phyloP scores from a whole-genome alignment of 148 eudicot species.

The Rhododendron mucronatum region DNA sequence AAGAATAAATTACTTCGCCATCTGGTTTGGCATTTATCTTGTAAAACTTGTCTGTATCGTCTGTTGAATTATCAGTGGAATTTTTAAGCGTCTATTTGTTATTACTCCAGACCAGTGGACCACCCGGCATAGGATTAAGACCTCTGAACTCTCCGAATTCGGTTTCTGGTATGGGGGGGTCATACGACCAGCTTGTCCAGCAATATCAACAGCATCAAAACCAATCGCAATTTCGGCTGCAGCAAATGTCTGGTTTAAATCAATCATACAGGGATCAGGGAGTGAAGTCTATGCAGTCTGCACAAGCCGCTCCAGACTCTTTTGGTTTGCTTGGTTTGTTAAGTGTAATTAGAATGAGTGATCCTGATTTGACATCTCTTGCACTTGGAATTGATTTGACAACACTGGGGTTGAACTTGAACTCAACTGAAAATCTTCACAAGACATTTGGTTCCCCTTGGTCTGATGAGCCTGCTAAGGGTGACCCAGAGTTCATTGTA shows the following conservation, averaged over 20 bases:
- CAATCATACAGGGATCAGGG: constrained; percentile 81
- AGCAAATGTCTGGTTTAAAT: constrained; percentile 58
- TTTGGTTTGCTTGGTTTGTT: constrained; percentile 66
- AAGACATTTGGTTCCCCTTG: constrained; percentile 86
- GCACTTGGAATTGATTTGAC: constrained; percentile 82
- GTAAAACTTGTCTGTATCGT: neutral
- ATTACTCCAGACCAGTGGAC: constrained; percentile 10
- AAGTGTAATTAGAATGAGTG: constrained; percentile 40
- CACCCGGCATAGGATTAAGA: constrained; percentile 40
- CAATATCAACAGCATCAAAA: constrained; percentile 72
- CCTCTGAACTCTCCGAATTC: constrained; percentile 36
- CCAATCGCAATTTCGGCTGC: constrained; percentile 58
- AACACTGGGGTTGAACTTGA: constrained; percentile 65
- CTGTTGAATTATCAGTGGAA: neutral
- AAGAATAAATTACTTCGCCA: neutral
- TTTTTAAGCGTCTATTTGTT: neutral
- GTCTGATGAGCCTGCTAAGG: constrained; percentile 68
- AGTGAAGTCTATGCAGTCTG: constrained; percentile 63
- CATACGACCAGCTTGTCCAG: constrained; percentile 64
- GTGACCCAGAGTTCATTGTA: constrained; percentile 60
- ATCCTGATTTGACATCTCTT: constrained; percentile 68
- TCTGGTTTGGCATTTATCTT: neutral
- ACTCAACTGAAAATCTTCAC: constrained; percentile 64
- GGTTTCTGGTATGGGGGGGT: constrained; percentile 40
- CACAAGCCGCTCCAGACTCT: constrained; percentile 64